Evolutionary conservation across 176 grass and related monocot genomes (phyloP).

Genomic region (Cenchrus fungigraminus): DNA sequence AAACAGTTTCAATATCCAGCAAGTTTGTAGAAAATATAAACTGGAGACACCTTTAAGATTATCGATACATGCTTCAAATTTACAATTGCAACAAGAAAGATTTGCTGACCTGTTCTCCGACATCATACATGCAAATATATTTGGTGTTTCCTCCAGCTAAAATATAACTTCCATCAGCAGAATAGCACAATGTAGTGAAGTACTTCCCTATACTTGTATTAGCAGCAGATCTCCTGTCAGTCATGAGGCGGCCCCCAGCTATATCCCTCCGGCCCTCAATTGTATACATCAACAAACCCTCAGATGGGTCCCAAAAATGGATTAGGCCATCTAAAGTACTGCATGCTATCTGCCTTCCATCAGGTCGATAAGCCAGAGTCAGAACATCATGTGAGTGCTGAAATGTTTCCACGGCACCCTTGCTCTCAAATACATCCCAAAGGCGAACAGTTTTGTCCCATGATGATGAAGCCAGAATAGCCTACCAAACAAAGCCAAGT

Average conservation of each 20-base stretch:
- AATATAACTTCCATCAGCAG: constrained; percentile 93
- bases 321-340: constrained; percentile 94
- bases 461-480: constrained; percentile 86
- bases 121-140: constrained; percentile 97
- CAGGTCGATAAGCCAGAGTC: constrained; percentile 88
- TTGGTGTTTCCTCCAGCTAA: constrained; percentile 92
- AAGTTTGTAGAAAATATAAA: constrained; percentile 8
- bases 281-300: constrained; percentile 87
- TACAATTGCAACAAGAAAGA: constrained; percentile 35
- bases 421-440: constrained; percentile 97
- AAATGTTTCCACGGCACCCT: constrained; percentile 91
- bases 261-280: constrained; percentile 95
- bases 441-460: constrained; percentile 96
- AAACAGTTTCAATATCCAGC: neutral
- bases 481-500: constrained; percentile 51
- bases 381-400: constrained; percentile 94
- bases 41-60: neutral
- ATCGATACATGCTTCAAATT: neutral
- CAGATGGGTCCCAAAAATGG: constrained; percentile 92
- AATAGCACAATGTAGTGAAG: constrained; percentile 93
- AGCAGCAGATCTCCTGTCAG: constrained; percentile 86
- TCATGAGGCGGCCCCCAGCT: constrained; percentile 88
- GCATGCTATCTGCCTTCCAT: constrained; percentile 91
- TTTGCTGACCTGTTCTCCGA: constrained; percentile 85
- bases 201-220: constrained; percentile 86